Base-by-base conservation (phyloP, 2,329 filamentous ascomycete genomes). In the Torrubiella hemipterigena region DNA sequence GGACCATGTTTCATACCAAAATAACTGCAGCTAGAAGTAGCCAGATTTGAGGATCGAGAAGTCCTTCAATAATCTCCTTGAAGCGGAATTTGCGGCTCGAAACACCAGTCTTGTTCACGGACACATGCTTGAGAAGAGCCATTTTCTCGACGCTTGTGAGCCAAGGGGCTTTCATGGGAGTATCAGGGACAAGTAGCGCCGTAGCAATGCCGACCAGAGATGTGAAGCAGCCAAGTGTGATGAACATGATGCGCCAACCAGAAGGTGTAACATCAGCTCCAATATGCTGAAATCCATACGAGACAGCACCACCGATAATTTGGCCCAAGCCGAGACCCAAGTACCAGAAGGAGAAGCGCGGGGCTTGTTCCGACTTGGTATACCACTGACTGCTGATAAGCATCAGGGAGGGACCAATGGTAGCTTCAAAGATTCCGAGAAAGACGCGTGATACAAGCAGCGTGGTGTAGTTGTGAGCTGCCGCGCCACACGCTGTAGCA, bases 1-100 rank as follows among this genome's bases (percentile, higher is more conserved):
- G n/a, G n/a, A n/a, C n/a, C n/a, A n/a, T 9, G 18, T 21, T 8
- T 6, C 3, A 49, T 46, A 66, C 62, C 41, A 67, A 48, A 12
- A 68, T 48, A 13, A 66, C 65, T 17, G 63, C 56, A 3, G 71
- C 24, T 19, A 62, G 44, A 43, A 73, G 46, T 1, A 69, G 51
- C 41, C 62, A 72, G 9, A 70, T 48, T 38, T 72, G 67, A n/a
- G 59, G 55, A 40, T 73, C 17, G 40, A 45, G 13, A 43, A 53
- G 17, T 48, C 45, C 29, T 48, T 52, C 35, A 51, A 48, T 7
- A 16, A 36, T 15, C 21, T 36, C 34, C 13, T 29, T 16, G 17
- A 23, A 1, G 26, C 34, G 34, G 17, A 36, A 36, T 6, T 14
- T 16, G 26, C n/a, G 10, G 20, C 23, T 29, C 25, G 27, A 27